phyloP scores from a whole-genome alignment of 345 rosid species.

The Eucalyptus polybractea region DNA sequence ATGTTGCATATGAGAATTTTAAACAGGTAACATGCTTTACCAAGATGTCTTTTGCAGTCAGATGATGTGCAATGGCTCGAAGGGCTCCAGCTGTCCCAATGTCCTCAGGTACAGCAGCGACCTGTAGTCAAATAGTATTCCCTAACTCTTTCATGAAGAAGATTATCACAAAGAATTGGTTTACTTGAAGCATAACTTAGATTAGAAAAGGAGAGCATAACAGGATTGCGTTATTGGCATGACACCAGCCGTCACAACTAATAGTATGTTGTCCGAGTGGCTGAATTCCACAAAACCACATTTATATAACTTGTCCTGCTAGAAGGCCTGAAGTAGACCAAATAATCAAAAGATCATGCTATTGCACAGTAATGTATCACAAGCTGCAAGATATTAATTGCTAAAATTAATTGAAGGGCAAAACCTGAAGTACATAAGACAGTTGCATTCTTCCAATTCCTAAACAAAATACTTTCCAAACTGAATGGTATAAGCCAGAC shows the following conservation, averaged over 20 bases:
- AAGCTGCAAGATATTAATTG: neutral
- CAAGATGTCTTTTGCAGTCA: conserved; percentile 89
- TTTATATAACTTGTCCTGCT: neutral
- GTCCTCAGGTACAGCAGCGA: conserved; percentile 87
- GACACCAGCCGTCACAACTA: neutral
- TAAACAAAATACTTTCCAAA: neutral
- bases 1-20: neutral
- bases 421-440: neutral
- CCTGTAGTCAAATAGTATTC: conserved; percentile 24
- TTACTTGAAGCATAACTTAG: neutral
- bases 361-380: neutral
- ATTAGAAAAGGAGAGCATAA: neutral
- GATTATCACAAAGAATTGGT: neutral
- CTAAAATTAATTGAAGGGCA: neutral
- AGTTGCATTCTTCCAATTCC: neutral
- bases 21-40: conserved; percentile 20
- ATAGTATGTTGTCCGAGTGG: neutral
- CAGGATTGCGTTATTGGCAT: neutral
- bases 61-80: conserved; percentile 75
- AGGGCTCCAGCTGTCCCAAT: conserved; percentile 93
- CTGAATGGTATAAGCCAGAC: neutral
- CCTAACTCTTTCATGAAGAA: neutral
- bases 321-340: neutral
- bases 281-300: neutral
- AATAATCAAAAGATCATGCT: neutral